phyloP scores from a whole-genome alignment of 192 early-diverging fungal genomes.

The Backusella tuberculispora region DNA sequence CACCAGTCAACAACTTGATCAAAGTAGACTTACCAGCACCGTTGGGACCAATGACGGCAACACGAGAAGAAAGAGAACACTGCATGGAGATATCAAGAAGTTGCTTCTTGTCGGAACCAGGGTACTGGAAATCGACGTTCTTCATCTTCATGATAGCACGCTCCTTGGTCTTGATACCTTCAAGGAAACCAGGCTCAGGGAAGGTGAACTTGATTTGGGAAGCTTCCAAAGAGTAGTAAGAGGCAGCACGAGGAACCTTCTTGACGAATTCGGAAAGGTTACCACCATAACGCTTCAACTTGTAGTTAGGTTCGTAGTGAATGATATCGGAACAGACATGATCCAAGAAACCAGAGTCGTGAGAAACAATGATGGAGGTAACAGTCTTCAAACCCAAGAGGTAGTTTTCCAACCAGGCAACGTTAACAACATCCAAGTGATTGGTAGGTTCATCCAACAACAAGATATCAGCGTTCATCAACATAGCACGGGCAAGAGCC shows the following conservation, averaged over 20 bases:
- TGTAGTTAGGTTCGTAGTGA: conserved; percentile 79
- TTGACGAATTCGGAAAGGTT: conserved; percentile 84
- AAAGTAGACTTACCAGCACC: conserved; percentile 76
- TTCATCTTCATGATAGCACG: conserved; percentile 81
- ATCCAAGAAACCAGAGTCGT: conserved; percentile 87
- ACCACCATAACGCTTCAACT: conserved; percentile 78
- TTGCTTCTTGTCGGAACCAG: conserved; percentile 62
- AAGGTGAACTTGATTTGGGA: conserved; percentile 67
- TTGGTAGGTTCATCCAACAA: conserved; percentile 88
- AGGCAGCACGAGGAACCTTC: conserved; percentile 70
- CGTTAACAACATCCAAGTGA: conserved; percentile 76
- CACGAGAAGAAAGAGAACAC: conserved; percentile 75
- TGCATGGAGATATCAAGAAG: conserved; percentile 64
- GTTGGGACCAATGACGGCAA: conserved; percentile 80
- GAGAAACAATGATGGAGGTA: conserved; percentile 85
- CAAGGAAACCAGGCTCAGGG: conserved; percentile 75
- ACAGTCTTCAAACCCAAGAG: conserved; percentile 70
- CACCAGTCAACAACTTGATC: conserved; percentile 79
- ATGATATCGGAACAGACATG: conserved; percentile 80
- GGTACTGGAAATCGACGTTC: conserved; percentile 72
- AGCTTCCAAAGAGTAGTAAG: conserved; percentile 76
- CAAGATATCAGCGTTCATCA: conserved; percentile 84
- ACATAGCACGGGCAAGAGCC: conserved; percentile 84
- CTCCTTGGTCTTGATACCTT: conserved; percentile 74
- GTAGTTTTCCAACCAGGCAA: conserved; percentile 71